Percentiles rank a stretch among this genome's conserved stretches.
Conservation (phyloP, 2,329 filamentous ascomycete genomes). For the Dactylellina sp. region DNA sequence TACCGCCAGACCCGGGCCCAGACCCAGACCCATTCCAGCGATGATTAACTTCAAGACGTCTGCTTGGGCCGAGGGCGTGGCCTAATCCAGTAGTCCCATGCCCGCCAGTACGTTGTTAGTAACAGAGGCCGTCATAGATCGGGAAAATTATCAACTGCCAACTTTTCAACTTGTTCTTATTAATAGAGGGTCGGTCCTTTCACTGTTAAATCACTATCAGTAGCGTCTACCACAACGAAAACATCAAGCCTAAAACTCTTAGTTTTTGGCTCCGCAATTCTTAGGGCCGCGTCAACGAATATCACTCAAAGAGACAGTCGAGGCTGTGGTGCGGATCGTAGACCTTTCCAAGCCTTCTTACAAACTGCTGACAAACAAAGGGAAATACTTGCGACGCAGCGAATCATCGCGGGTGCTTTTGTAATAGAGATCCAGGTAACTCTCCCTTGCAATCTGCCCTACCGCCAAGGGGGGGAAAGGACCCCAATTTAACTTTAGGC, state of each 20-base stretch:
- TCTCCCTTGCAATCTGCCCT: not conserved
- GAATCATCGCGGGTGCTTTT: conserved; percentile 46
- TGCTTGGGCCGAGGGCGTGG: not conserved
- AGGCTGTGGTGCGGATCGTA: conserved; percentile 14
- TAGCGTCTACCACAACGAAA: not conserved
- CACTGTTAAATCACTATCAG: not conserved
- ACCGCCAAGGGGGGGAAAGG: conserved; percentile 22
- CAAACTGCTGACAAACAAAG: conserved; percentile 43
- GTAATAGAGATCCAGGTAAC: conserved; percentile 34
- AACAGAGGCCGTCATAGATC: conserved; percentile 5
- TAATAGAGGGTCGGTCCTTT: not conserved
- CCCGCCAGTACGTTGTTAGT: no score
- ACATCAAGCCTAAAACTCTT: no score
- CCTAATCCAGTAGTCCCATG: conserved; percentile 5
- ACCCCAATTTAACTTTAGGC: conserved; percentile 24
- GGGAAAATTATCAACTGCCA: conserved; percentile 7
- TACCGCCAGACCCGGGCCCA: no score
- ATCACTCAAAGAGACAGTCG: not conserved
- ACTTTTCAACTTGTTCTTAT: no score
- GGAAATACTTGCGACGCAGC: not conserved
- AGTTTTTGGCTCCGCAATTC: no score
- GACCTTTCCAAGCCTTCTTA: conserved; percentile 19
- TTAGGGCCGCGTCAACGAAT: conserved; percentile 15
- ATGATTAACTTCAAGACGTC: not conserved
- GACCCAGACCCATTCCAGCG: no score